Evolutionary conservation across 2,329 filamentous ascomycete genomes (phyloP).

Genomic region (Stachybotrys elegans): DNA sequence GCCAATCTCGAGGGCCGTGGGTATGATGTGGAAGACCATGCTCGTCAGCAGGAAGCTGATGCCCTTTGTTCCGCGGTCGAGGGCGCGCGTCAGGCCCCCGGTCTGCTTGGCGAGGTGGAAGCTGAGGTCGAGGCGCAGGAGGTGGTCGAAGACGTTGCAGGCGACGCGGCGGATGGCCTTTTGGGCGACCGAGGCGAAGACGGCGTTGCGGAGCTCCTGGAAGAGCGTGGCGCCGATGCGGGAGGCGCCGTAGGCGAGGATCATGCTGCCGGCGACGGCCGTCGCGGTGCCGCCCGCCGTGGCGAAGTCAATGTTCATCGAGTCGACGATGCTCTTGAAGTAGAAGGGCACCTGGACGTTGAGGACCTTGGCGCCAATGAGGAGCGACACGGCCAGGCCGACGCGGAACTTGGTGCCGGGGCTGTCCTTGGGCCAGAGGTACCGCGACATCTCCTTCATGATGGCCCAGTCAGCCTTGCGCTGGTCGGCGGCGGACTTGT

Average conservation of each 20-base stretch:
- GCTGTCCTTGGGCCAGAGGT: constrained; percentile 90
- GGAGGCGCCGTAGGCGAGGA: constrained; percentile 85
- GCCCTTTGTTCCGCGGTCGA: constrained; percentile 95
- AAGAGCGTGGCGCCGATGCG: constrained; percentile 85
- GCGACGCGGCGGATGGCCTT: constrained; percentile 93
- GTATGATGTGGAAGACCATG: constrained; percentile 97
- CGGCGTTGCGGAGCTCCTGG: constrained; percentile 89
- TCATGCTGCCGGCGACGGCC: constrained; percentile 86
- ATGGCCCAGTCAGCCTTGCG: constrained; percentile 97
- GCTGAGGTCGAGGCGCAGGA: constrained; percentile 82
- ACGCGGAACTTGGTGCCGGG: constrained; percentile 72
- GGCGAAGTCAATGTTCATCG: constrained; percentile 94
- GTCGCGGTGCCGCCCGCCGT: constrained; percentile 81
- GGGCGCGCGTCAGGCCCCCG: constrained; percentile 85
- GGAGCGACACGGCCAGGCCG: constrained; percentile 72
- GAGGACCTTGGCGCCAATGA: constrained; percentile 87
- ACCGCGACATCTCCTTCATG: constrained; percentile 94
- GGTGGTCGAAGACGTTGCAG: constrained; percentile 84
- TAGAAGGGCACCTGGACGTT: constrained; percentile 99
- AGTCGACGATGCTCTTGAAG: constrained; percentile 96
- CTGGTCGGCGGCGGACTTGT: constrained; percentile 72
- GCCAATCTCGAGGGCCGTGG: constrained; percentile 87
- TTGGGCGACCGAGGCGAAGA: constrained; percentile 95
- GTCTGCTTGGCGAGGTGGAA: constrained; percentile 96
- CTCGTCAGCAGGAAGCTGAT: constrained; percentile 96